Base-by-base conservation (phyloP, 2,329 filamentous ascomycete genomes). In the Cyanodermella asteris region DNA sequence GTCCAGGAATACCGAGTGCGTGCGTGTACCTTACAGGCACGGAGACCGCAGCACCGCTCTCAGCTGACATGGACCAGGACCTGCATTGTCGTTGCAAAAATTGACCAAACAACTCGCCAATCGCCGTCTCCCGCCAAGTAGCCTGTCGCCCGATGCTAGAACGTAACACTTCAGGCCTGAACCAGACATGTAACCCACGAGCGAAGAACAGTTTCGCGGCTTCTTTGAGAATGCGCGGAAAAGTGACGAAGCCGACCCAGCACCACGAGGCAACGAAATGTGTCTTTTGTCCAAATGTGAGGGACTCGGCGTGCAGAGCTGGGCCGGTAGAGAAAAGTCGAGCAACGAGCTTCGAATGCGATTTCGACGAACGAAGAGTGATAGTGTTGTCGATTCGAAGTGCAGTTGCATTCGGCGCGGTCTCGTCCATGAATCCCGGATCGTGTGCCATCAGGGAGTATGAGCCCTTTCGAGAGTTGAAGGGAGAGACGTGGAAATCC, bases 401-500 rank as follows among this genome's bases (percentile, higher is more conserved):
- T n/a, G n/a, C n/a, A n/a, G n/a, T n/a, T n/a, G n/a, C n/a, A n/a
- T n/a, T n/a, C n/a, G n/a, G n/a, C n/a, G n/a, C n/a, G n/a, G n/a
- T n/a, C n/a, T n/a, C n/a, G n/a, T n/a, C n/a, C n/a, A n/a, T n/a
- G n/a, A n/a, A n/a, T n/a, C n/a, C 44, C 3, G 58, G 54, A 34
- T 71, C 60, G 29, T 42, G 44, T 2, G 59, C 53, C 7, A 47
- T 36, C 9, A 69, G 37, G 2, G 55, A 61, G 37, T 67, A 71
- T 0, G 46, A 47, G 3, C 63, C 63, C 26, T 60, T 58, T 16
- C 59, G 53, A 5, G 60, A 64, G 40, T 74, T 81, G 53, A 81
- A 81, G 0, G 71, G 70, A 2, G 72, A 80, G 11, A 78, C 70
- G 38, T 78, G 73, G 34, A 81, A 76, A 34, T 76, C 72, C 36